These are phyloP conservation scores for Penicillium rolfsii DNA, from an alignment of 2,329 filamentous ascomycete species.

Conservation along the genomic window DNA sequence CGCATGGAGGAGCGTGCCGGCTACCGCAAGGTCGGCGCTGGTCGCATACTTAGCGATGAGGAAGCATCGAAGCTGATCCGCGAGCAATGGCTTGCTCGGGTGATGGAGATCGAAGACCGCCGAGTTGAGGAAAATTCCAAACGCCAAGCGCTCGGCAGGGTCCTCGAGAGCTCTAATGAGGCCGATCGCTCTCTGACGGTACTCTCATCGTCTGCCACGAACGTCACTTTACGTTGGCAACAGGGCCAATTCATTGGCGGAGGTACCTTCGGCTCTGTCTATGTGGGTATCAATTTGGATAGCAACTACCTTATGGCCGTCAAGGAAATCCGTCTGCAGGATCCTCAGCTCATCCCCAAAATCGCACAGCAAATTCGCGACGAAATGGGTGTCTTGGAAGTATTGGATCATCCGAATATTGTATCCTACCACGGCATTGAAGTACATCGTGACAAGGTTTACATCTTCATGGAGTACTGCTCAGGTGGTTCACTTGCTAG, in stretches of 20 bases:
- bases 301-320: constrained; percentile 97
- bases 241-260: constrained; percentile 98
- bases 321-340: constrained; percentile 96
- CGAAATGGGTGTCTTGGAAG: constrained; percentile 94
- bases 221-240: constrained; percentile 95
- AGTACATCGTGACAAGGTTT: constrained; percentile 98
- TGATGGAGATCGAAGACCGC: constrained; percentile 75
- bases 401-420: constrained; percentile 95
- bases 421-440: constrained; percentile 98
- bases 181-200: constrained; percentile 93
- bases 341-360: constrained; percentile 91
- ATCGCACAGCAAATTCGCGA: constrained; percentile 93
- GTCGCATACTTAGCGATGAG: constrained; percentile 75
- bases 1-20: constrained; percentile 79
- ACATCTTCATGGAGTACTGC: constrained; percentile 99
- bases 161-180: constrained; percentile 92
- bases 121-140: constrained; percentile 81
- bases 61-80: constrained; percentile 76
- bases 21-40: constrained; percentile 76
- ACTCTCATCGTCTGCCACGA: constrained; percentile 89
- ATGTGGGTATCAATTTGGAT: constrained; percentile 95
- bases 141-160: constrained; percentile 82
- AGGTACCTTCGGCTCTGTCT: constrained; percentile 96
- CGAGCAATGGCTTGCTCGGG: constrained; percentile 72
- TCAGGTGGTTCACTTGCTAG: constrained; percentile 89